Conservation (phyloP, 2,329 filamentous ascomycete genomes). For the Microsporum canis region DNA sequence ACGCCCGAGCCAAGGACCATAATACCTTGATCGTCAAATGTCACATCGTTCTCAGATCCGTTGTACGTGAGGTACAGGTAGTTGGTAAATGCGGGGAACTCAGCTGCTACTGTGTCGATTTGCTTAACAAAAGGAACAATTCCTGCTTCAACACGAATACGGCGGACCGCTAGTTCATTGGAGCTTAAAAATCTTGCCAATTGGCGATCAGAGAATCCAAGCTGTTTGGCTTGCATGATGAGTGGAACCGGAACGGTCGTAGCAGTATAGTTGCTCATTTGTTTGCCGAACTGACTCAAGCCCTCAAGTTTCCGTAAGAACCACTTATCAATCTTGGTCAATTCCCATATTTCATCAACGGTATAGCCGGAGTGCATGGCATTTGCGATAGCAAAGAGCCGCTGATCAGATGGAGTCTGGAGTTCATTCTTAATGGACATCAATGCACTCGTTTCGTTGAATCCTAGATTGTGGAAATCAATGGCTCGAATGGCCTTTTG, state of each 20-base stretch:
- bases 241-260: constrained; percentile 53
- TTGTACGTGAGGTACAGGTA: constrained; percentile 97
- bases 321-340: constrained; percentile 99
- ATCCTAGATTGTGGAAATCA: constrained; percentile 90
- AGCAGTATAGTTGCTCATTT: constrained; percentile 59
- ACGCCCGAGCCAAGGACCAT: constrained; percentile 96
- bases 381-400: constrained; percentile 93
- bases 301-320: constrained; percentile 88
- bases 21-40: constrained; percentile 78
- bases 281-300: constrained; percentile 76
- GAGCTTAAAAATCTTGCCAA: constrained; percentile 89
- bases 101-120: constrained; percentile 94
- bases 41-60: constrained; percentile 69
- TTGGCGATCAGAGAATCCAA: constrained; percentile 90
- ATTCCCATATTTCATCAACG: constrained; percentile 94
- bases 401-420: constrained; percentile 93
- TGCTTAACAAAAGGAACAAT: constrained; percentile 91
- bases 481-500: constrained; percentile 95
- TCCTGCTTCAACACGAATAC: constrained; percentile 70
- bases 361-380: constrained; percentile 91
- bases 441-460: constrained; percentile 78
- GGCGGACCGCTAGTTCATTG: constrained; percentile 81
- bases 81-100: constrained; percentile 90
- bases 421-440: constrained; percentile 96
- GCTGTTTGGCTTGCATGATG: constrained; percentile 74